Evolutionary conservation across 116 monocot genomes (phyloP).

Genomic region (Zostera marina): DNA sequence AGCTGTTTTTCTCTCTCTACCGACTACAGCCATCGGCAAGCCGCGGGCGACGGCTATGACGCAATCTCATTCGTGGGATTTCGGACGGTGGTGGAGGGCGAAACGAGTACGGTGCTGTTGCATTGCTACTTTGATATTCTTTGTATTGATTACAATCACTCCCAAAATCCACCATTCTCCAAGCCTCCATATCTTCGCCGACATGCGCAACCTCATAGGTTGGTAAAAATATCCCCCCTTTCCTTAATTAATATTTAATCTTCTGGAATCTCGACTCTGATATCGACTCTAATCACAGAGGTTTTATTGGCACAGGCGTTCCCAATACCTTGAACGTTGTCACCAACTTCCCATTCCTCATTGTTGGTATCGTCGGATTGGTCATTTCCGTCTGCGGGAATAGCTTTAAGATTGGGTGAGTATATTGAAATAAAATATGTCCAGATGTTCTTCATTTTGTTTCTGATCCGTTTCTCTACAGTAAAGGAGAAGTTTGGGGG

Average conservation of each 20-base stretch:
- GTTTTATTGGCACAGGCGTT: constrained; percentile 23
- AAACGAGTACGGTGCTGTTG: constrained; percentile 14
- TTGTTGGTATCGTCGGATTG: constrained; percentile 50
- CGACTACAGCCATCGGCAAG: no score
- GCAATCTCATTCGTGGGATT: constrained; percentile 2
- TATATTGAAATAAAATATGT: background rate
- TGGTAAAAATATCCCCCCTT: no score
- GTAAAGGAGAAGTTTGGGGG: constrained; percentile 59
- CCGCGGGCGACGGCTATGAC: no score
- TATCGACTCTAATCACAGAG: no score
- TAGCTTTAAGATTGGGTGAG: constrained; percentile 64
- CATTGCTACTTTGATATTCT: constrained; percentile 10
- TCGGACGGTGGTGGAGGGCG: constrained; percentile 8
- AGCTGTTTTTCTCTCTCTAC: background rate
- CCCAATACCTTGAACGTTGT: constrained; percentile 89
- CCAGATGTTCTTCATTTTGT: background rate
- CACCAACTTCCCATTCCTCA: constrained; percentile 55
- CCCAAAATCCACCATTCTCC: constrained; percentile 34
- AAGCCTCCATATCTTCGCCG: constrained; percentile 43
- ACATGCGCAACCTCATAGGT: constrained; percentile 54
- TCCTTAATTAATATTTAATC: no score
- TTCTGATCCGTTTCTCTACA: constrained; percentile 4
- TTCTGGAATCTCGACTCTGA: background rate
- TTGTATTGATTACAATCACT: constrained; percentile 25
- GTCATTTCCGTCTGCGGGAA: constrained; percentile 55